phyloP scores from a whole-genome alignment of 768 basidiomycete genomes.

The Sutorius australiensis region DNA sequence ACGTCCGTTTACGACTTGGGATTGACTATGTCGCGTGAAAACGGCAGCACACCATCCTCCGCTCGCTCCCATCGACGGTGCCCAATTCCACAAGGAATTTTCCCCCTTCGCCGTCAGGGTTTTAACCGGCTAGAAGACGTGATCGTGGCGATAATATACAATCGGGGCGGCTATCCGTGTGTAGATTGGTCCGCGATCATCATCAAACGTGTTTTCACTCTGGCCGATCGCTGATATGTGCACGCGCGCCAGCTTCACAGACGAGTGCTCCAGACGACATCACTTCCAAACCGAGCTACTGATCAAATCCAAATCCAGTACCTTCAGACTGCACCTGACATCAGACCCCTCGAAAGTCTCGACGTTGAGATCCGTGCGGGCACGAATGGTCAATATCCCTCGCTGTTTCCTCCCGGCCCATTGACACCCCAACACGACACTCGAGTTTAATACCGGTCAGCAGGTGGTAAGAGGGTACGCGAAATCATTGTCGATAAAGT shows the following conservation, averaged over 20 bases:
- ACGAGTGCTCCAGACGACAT: not conserved
- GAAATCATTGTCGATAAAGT: not conserved
- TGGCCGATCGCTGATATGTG: not conserved
- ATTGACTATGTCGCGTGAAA: not conserved
- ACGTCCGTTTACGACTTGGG: not conserved
- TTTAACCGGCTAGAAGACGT: too few relatives aligned
- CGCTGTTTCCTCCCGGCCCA: slow-evolving; percentile 6
- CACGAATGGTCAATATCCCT: slow-evolving; percentile 20
- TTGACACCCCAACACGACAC: slow-evolving; percentile 7
- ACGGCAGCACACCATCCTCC: not conserved
- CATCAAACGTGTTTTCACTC: not conserved
- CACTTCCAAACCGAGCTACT: not conserved
- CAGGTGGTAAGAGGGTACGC: not conserved
- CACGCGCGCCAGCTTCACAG: not conserved
- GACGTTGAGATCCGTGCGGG: slow-evolving; percentile 3
- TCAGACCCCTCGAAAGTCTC: too few relatives aligned
- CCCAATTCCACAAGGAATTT: too few relatives aligned
- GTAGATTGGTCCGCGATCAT: not conserved
- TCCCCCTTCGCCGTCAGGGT: not conserved
- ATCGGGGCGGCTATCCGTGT: not conserved
- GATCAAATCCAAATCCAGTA: not conserved
- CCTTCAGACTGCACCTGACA: too few relatives aligned
- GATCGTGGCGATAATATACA: not conserved
- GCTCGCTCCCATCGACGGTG: too few relatives aligned
- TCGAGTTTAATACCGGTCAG: not conserved